phyloP scores from a whole-genome alignment of 2,329 filamentous ascomycete genomes.

The Penicillium sp. region DNA sequence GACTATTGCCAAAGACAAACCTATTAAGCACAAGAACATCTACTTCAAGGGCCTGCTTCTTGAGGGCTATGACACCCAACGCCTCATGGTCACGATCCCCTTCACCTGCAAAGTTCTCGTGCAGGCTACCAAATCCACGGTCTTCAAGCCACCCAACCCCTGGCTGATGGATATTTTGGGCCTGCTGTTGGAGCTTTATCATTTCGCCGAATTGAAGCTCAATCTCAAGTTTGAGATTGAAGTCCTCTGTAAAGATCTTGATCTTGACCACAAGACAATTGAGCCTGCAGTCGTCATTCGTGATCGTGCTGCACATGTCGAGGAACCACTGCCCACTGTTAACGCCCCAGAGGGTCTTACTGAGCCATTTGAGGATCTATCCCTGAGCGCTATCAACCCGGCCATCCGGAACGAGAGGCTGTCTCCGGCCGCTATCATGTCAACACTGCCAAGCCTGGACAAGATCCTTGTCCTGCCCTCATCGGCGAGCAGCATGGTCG shows the following conservation, averaged over 20 bases:
- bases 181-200: slow-evolving; percentile 88
- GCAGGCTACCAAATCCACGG: slow-evolving; percentile 78
- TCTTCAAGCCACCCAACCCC: slow-evolving; percentile 93
- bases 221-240: slow-evolving; percentile 99
- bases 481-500: slow-evolving; percentile 73
- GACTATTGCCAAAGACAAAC: slow-evolving; percentile 89
- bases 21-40: slow-evolving; percentile 94
- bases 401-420: slow-evolving; percentile 69
- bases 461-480: slow-evolving; percentile 76
- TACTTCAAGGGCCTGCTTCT: slow-evolving; percentile 95
- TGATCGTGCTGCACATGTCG: slow-evolving; percentile 67
- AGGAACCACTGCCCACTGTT: slow-evolving; percentile 53
- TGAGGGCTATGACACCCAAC: slow-evolving; percentile 89
- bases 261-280: slow-evolving; percentile 88
- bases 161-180: slow-evolving; percentile 97
- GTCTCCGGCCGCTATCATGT: slow-evolving; percentile 73
- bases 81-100: slow-evolving; percentile 87
- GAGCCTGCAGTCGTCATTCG: slow-evolving; percentile 84
- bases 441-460: slow-evolving; percentile 79
- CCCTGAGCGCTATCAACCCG: slow-evolving; percentile 70
- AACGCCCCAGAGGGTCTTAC: slow-evolving; percentile 70
- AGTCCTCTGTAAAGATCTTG: slow-evolving; percentile 88
- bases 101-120: slow-evolving; percentile 96
- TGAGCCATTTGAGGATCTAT: slow-evolving; percentile 78
- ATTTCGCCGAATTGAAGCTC: slow-evolving; percentile 87